Evolutionary conservation across 179 eudicot species (phyloP).

Genomic region (Spinacia oleracea): DNA sequence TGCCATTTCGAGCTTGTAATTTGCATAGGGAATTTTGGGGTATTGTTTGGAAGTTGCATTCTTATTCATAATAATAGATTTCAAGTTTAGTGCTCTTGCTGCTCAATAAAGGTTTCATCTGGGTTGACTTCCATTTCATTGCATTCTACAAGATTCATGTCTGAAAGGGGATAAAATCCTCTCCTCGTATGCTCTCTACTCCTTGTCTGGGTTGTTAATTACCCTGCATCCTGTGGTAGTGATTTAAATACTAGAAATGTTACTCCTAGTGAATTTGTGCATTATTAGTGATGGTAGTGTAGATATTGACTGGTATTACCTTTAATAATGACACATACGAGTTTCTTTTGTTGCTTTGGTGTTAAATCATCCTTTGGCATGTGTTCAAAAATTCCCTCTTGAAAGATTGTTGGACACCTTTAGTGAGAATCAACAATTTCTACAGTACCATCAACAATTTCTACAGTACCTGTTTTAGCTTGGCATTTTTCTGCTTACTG

Average conservation of each 20-base stretch:
- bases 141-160: neutral
- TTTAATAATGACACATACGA: neutral
- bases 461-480: neutral
- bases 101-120: neutral
- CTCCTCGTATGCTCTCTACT: neutral
- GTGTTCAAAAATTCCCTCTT: neutral
- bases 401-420: neutral
- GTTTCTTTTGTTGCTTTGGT: neutral
- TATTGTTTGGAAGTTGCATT: neutral
- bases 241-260: neutral
- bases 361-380: neutral
- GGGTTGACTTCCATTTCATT: neutral
- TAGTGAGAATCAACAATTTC: neutral
- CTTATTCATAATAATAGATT: neutral
- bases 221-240: neutral
- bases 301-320: neutral
- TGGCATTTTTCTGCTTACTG: too few relatives aligned
- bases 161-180: neutral
- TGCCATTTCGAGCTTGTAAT: conserved; percentile 7
- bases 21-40: neutral
- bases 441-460: neutral
- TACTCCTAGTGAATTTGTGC: neutral
- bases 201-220: neutral
- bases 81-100: neutral
- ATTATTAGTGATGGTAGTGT: neutral